phyloP scores from a whole-genome alignment of 2,329 filamentous ascomycete species.

The Calonectria montana region DNA sequence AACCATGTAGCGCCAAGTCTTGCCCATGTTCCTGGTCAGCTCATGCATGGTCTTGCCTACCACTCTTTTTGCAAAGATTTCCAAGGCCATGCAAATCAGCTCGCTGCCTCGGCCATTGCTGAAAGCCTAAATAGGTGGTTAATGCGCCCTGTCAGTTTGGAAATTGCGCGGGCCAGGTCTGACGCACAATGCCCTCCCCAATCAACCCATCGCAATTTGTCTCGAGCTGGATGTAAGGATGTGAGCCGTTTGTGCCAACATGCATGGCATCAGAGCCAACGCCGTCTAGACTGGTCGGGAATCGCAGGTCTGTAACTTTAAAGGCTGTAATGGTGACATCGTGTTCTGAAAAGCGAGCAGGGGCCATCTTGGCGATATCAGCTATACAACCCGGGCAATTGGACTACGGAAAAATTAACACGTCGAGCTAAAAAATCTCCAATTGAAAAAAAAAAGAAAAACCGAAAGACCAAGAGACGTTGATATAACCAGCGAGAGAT shows the following conservation, averaged over 20 bases:
- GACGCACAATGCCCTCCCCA: slow-evolving; percentile 81
- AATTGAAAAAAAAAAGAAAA: neutral
- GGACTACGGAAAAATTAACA: neutral
- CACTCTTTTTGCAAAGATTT: slow-evolving; percentile 82
- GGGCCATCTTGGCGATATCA: slow-evolving; percentile 11
- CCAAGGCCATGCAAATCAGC: slow-evolving; percentile 87
- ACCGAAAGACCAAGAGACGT: neutral
- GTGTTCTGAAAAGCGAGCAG: slow-evolving; percentile 24
- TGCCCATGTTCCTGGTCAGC: slow-evolving; percentile 83
- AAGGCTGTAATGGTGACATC: slow-evolving; percentile 80
- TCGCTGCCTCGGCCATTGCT: slow-evolving; percentile 92
- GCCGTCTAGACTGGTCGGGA: slow-evolving; percentile 93
- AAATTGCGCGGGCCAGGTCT: neutral
- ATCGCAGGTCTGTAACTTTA: slow-evolving; percentile 78
- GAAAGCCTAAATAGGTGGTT: slow-evolving; percentile 65
- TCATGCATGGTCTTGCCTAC: slow-evolving; percentile 80
- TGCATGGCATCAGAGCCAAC: slow-evolving; percentile 98
- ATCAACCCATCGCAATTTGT: slow-evolving; percentile 75
- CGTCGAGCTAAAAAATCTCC: no score
- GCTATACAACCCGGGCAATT: neutral
- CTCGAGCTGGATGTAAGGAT: slow-evolving; percentile 89
- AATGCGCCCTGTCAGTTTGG: neutral
- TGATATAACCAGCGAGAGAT: slow-evolving; percentile 14
- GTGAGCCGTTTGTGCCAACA: slow-evolving; percentile 89
- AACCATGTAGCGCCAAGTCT: slow-evolving; percentile 91